These are phyloP conservation scores for Saccharomyces kudriavzevii DNA, from an alignment of 805 yeast species.

Conservation along the genomic window DNA sequence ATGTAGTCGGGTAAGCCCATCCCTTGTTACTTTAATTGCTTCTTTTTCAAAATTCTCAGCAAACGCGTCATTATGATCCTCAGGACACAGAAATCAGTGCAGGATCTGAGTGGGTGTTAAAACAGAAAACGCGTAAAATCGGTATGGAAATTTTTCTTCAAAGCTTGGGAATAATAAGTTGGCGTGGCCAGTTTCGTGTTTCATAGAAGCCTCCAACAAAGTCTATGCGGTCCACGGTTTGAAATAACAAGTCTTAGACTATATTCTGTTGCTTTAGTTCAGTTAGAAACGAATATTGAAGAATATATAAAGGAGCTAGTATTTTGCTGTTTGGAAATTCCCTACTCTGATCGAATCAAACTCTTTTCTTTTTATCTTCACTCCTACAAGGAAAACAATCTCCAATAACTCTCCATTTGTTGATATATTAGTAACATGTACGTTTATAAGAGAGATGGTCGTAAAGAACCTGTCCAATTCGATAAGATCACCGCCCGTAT, in stretches of 20 bases:
- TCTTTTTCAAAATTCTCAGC: not conserved
- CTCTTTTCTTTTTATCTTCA: not conserved
- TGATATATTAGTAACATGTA: slow-evolving; percentile 40
- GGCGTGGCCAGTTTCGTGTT: not conserved
- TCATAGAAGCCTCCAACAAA: not conserved
- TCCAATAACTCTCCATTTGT: not conserved
- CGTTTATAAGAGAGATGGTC: slow-evolving; percentile 87
- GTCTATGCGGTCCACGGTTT: not conserved
- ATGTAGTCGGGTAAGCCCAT: not conserved
- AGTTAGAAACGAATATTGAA: not conserved
- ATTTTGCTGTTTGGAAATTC: not conserved
- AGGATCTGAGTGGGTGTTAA: not conserved
- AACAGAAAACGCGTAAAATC: not conserved
- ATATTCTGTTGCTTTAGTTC: not conserved
- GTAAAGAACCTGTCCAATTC: slow-evolving; percentile 85
- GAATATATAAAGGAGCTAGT: not conserved
- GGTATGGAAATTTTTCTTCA: not conserved
- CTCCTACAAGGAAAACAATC: slow-evolving; percentile 36
- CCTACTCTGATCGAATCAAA: not conserved
- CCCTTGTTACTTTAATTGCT: not conserved
- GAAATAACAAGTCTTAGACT: not conserved
- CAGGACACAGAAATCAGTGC: not conserved
- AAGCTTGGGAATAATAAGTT: not conserved
- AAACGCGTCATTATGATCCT: not conserved
- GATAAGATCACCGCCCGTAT: slow-evolving; percentile 93